phyloP scores from a whole-genome alignment of 1,284 basidiomycete species.

The Ceratobasidium sp. region DNA sequence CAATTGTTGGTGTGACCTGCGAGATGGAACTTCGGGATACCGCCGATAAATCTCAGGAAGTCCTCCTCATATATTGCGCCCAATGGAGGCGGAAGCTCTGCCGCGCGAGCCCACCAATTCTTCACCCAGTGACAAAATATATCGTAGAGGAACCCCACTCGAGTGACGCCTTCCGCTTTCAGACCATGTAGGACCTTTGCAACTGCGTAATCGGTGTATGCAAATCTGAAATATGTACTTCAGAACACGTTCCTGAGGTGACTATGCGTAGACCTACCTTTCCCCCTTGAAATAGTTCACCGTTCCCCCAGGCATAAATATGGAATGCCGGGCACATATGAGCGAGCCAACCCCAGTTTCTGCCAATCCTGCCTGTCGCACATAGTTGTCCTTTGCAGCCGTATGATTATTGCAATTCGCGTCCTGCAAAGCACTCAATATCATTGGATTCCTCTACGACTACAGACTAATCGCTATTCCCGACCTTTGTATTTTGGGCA shows the following conservation, averaged over 20 bases:
- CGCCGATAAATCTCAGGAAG: neutral
- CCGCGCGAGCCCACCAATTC: neutral
- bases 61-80: neutral
- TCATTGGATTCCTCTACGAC: too few relatives aligned
- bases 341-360: slow-evolving; percentile 6
- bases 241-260: neutral
- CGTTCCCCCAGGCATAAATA: neutral
- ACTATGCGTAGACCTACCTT: neutral
- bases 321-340: slow-evolving; percentile 8
- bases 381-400: neutral
- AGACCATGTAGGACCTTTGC: neutral
- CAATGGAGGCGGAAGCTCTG: neutral
- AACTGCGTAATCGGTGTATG: slow-evolving; percentile 16
- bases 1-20: slow-evolving; percentile 14
- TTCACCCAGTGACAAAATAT: slow-evolving; percentile 17
- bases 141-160: neutral
- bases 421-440: neutral
- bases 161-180: neutral
- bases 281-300: neutral
- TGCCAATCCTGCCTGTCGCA: neutral
- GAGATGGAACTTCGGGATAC: slow-evolving; percentile 2
- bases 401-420: slow-evolving; percentile 24
- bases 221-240: neutral
- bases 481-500: slow-evolving; percentile 2
- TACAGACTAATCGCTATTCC: too few relatives aligned